A percentile compares a stretch with the other conserved stretches of the same genome.
Conservation (phyloP, 2,329 filamentous ascomycete species). For the Fusarium papillatum region DNA sequence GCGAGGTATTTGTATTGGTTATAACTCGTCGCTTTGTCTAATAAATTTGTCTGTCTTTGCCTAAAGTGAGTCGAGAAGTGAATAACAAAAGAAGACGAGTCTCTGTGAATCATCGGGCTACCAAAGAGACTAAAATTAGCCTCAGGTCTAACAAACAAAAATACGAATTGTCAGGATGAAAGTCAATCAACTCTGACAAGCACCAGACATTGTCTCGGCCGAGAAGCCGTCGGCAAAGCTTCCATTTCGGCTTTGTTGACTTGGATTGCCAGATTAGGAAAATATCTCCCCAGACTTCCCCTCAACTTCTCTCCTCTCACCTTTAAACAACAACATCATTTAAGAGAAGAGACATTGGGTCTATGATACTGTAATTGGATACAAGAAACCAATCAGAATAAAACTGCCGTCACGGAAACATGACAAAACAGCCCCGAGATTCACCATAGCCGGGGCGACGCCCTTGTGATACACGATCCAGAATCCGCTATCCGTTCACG, state of each 20-base stretch:
- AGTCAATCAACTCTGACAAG: neutral
- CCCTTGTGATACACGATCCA: slow-evolving; percentile 1
- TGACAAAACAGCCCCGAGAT: neutral
- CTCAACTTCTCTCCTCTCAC: neutral
- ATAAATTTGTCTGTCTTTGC: neutral
- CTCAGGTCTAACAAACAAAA: neutral
- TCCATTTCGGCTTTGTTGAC: neutral
- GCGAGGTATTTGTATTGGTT: neutral
- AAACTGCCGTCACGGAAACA: neutral
- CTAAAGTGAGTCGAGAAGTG: neutral
- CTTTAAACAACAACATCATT: neutral
- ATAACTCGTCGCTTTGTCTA: neutral
- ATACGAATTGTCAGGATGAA: neutral
- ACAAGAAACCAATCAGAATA: neutral
- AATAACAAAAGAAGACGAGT: neutral
- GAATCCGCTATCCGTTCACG: slow-evolving; percentile 11
- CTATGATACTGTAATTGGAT: neutral
- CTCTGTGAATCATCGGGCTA: neutral
- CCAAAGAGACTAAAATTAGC: neutral
- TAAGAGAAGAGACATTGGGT: neutral
- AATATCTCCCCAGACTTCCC: neutral
- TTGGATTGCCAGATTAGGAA: slow-evolving; percentile 1
- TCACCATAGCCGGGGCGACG: neutral
- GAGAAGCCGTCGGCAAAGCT: neutral
- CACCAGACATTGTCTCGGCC: slow-evolving; percentile 3